These are phyloP conservation scores for Clitocybe nebularis DNA, from an alignment of 1,284 basidiomycete genomes.

Conservation along the genomic window DNA sequence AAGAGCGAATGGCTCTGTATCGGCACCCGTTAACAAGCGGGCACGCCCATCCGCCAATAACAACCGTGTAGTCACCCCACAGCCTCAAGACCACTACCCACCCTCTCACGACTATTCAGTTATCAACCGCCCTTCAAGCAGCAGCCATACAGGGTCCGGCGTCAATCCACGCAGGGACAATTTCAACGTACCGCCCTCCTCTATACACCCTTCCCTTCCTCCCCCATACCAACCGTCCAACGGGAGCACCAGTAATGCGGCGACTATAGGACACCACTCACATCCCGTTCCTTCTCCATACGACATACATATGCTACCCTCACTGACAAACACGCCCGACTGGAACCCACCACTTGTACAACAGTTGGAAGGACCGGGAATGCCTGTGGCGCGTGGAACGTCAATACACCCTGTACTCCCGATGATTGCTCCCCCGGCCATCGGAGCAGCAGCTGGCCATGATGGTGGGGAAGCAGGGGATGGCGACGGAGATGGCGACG, in stretches of 20 bases:
- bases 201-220: constrained; percentile 26
- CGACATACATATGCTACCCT: constrained; percentile 29
- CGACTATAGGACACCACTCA: background rate
- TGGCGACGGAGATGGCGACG: constrained; percentile 60
- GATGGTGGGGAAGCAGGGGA: constrained; percentile 31
- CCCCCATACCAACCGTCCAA: constrained; percentile 23
- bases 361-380: constrained; percentile 71
- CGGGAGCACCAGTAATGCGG: constrained; percentile 13
- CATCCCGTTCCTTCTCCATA: constrained; percentile 21
- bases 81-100: constrained; percentile 21
- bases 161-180: constrained; percentile 18
- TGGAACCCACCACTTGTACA: constrained; percentile 44
- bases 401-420: constrained; percentile 29
- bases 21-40: constrained; percentile 17
- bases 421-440: constrained; percentile 16
- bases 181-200: constrained; percentile 21
- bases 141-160: background rate
- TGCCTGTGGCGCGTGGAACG: constrained; percentile 54
- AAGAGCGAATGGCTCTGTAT: constrained; percentile 19
- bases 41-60: constrained; percentile 21
- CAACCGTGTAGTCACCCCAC: constrained; percentile 26
- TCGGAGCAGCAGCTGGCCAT: constrained; percentile 14
- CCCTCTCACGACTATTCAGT: constrained; percentile 13
- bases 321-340: constrained; percentile 22
- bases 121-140: no score